Percentiles rank a stretch among this genome's conserved stretches.
Evolutionary conservation across 2,329 filamentous ascomycete species (phyloP).

Genomic region (Botrytis tulipae): DNA sequence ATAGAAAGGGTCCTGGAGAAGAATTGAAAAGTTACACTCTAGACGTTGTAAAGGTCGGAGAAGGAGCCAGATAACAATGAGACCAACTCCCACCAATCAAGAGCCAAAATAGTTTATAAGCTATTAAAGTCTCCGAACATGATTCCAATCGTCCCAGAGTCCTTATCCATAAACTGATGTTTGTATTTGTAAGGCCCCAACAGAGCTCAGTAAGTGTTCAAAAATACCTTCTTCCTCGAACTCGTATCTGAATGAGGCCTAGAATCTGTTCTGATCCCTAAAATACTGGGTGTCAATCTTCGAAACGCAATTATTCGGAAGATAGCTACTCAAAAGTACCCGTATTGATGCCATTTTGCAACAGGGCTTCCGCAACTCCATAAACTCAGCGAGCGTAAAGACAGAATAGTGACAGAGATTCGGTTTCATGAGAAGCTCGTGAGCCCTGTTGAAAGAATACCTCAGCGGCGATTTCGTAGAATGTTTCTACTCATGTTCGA

Average conservation of each 20-base stretch:
- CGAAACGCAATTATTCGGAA: too few relatives aligned
- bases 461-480: too few relatives aligned
- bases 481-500: neutral
- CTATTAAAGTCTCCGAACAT: too few relatives aligned
- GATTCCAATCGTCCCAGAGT: neutral
- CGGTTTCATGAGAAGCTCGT: neutral
- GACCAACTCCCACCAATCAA: neutral
- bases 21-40: neutral
- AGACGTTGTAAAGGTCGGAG: neutral
- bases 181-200: too few relatives aligned
- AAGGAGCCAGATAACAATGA: neutral
- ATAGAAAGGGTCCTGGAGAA: neutral
- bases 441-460: neutral
- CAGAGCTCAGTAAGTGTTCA: too few relatives aligned
- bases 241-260: neutral
- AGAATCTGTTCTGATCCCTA: too few relatives aligned
- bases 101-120: neutral
- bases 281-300: too few relatives aligned
- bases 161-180: neutral
- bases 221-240: too few relatives aligned
- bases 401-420: neutral
- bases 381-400: neutral
- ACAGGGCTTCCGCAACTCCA: too few relatives aligned
- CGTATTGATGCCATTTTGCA: neutral
- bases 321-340: too few relatives aligned